These are phyloP conservation scores for Amanita polypyramis DNA, from an alignment of 768 basidiomycete genomes.

Conservation along the genomic window DNA sequence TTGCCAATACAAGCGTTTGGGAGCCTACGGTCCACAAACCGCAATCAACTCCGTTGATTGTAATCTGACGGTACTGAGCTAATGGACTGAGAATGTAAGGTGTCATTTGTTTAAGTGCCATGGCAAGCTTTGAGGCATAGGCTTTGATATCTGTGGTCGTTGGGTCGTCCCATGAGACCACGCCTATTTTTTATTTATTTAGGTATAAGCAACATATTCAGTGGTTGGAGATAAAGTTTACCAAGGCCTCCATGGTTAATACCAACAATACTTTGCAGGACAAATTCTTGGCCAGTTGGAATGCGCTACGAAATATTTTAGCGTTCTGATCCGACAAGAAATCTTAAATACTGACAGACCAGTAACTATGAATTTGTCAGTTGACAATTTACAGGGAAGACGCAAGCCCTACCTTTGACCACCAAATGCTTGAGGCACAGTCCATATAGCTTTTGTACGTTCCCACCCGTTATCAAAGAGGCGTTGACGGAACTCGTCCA, in stretches of 20 bases:
- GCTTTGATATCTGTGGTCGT: conserved; percentile 41
- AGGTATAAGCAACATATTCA: not conserved
- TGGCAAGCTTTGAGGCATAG: conserved; percentile 38
- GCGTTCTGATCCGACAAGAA: not conserved
- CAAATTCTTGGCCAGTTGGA: conserved; percentile 63
- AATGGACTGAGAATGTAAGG: conserved; percentile 34
- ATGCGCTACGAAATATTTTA: conserved; percentile 19
- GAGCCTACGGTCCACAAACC: conserved; percentile 35
- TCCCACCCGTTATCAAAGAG: conserved; percentile 59
- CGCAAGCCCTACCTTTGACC: conserved; percentile 33
- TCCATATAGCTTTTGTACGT: conserved; percentile 62
- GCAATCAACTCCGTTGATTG: conserved; percentile 32
- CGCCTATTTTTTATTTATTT: conserved; percentile 17
- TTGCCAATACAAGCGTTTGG: conserved; percentile 36
- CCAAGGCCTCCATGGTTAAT: conserved; percentile 65
- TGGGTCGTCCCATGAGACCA: conserved; percentile 47
- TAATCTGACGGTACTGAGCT: conserved; percentile 29
- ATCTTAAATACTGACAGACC: conserved; percentile 26
- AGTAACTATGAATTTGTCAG: conserved; percentile 25
- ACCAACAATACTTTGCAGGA: conserved; percentile 52
- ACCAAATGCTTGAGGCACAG: conserved; percentile 74
- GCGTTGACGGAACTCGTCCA: conserved; percentile 55
- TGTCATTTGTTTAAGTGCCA: conserved; percentile 31
- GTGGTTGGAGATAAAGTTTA: conserved; percentile 7
- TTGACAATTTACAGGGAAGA: not conserved